phyloP scores from a whole-genome alignment of 2,329 filamentous ascomycete species.

The Hirsutella rhossiliensis region DNA sequence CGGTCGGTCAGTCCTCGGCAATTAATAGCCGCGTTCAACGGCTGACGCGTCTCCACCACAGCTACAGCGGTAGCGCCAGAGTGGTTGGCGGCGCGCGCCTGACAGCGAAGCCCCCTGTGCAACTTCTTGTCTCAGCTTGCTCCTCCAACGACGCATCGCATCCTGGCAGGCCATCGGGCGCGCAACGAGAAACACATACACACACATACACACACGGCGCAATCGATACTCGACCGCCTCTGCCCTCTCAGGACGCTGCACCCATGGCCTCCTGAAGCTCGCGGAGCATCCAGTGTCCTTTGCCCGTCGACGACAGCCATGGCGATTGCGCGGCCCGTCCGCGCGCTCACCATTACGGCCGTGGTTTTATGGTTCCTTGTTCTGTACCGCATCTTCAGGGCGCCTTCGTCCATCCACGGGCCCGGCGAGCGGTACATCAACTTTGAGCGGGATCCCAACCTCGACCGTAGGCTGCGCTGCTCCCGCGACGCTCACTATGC shows the following conservation, averaged over 20 bases:
- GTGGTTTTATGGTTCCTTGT: conserved; percentile 68
- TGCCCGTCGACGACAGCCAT: conserved; percentile 32
- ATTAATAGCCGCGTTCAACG: too few relatives aligned
- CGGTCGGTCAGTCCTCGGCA: too few relatives aligned
- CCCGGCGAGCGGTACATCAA: conserved; percentile 34
- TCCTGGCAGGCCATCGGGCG: too few relatives aligned
- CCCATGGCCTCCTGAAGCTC: conserved; percentile 3
- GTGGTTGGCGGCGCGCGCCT: too few relatives aligned
- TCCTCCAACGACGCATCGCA: too few relatives aligned
- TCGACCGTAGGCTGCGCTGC: conserved; percentile 56
- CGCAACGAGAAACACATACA: too few relatives aligned
- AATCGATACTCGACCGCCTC: too few relatives aligned
- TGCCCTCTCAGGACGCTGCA: background rate
- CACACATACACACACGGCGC: background rate
- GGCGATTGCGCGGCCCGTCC: conserved; percentile 76
- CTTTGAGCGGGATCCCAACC: conserved; percentile 69
- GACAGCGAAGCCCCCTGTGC: too few relatives aligned
- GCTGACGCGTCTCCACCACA: too few relatives aligned
- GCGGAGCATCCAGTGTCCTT: background rate
- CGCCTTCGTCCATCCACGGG: conserved; percentile 32
- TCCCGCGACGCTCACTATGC: conserved; percentile 1
- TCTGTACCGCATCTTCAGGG: conserved; percentile 60
- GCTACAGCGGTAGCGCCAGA: too few relatives aligned
- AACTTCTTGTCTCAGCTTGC: too few relatives aligned
- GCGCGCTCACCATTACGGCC: conserved; percentile 62